Base-by-base conservation (phyloP, 129 eudicot genomes). In the Centrapalus pauciflorus region DNA sequence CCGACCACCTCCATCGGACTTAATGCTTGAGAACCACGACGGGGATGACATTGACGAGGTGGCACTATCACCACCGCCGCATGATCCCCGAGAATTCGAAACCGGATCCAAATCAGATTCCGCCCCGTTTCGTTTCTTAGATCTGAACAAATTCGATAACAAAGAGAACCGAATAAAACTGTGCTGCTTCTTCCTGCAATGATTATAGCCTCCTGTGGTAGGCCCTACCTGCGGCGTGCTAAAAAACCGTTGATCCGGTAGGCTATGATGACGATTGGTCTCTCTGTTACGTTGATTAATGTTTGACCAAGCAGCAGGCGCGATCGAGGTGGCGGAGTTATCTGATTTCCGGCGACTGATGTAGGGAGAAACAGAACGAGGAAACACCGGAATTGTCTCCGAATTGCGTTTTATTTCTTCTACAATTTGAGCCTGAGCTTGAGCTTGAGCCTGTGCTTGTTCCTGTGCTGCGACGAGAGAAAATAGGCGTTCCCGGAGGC, bases 311-410 rank as follows among this genome's bases (percentile, higher is more conserved):
- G 72, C 69, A 4, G 16, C 13, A 6, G 41, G 5, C 1, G 9
- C 34, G 48, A 43, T 14, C 29, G 54, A 45, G 7, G 71, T 69
- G 55, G 58, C 27, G 45, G 76, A 4, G 57, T 60, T 67, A 28
- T 85, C 92, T 0, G 86, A 75, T 74, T 83, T 83, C 48, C 89
- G 82, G 67, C 87, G 87, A 50, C 78, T 75, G 12, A 82, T 72
- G 61, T 89, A 89, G 4, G 96, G 96, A 7, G 96, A 89, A 23
- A 89, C 96, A 4, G 96, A 89, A 5, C 88, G 81, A 4, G 95
- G 96, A 16, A 89, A 83, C 3, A 77, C 55, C 19, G 82, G 82
- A 10, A 35, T 9, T 28, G 51, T 41, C 0, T 73, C 72, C 17
- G 27, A 72, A 51, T 55, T 55, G 23, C 61, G 62, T 1, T 37